Conservation (phyloP, 1,139 yeast species). For the Fermentozyma sake region DNA sequence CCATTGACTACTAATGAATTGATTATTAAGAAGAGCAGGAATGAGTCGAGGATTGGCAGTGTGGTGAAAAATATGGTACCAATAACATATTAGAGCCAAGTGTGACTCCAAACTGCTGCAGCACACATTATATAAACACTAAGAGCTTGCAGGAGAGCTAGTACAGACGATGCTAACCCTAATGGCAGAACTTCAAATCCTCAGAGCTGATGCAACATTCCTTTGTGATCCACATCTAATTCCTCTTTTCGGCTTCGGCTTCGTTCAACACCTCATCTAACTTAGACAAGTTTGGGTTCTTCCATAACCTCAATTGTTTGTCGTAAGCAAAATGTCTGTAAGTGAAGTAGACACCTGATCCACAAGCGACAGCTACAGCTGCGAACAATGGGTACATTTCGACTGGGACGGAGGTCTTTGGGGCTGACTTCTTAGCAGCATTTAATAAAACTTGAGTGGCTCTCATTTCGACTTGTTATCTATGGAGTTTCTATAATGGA, state of each 20-base stretch:
- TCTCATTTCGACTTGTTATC: slow-evolving; percentile 45
- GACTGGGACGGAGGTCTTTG: slow-evolving; percentile 49
- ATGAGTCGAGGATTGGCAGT: too few species aligned
- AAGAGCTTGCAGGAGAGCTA: too few species aligned
- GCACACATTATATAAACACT: too few species aligned
- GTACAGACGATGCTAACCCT: too few species aligned
- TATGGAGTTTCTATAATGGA: too few species aligned
- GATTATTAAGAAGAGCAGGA: too few species aligned
- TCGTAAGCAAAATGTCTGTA: slow-evolving; percentile 70
- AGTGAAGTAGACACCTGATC: slow-evolving; percentile 64
- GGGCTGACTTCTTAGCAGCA: slow-evolving; percentile 36
- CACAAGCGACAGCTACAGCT: slow-evolving; percentile 59
- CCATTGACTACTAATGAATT: too few species aligned
- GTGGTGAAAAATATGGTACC: too few species aligned
- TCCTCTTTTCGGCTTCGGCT: slow-evolving; percentile 34
- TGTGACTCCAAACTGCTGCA: too few species aligned
- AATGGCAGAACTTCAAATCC: too few species aligned
- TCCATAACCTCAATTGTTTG: slow-evolving; percentile 63
- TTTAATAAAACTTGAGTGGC: slow-evolving; percentile 50
- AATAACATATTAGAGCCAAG: too few species aligned
- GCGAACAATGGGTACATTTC: slow-evolving; percentile 73
- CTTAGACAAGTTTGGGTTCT: slow-evolving; percentile 56
- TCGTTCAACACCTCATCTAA: slow-evolving; percentile 58
- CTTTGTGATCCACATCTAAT: slow-evolving; percentile 5
- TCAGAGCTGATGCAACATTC: too few species aligned